phyloP scores from a whole-genome alignment of 352 stramenopile species.

The Pythium myriotylum region DNA sequence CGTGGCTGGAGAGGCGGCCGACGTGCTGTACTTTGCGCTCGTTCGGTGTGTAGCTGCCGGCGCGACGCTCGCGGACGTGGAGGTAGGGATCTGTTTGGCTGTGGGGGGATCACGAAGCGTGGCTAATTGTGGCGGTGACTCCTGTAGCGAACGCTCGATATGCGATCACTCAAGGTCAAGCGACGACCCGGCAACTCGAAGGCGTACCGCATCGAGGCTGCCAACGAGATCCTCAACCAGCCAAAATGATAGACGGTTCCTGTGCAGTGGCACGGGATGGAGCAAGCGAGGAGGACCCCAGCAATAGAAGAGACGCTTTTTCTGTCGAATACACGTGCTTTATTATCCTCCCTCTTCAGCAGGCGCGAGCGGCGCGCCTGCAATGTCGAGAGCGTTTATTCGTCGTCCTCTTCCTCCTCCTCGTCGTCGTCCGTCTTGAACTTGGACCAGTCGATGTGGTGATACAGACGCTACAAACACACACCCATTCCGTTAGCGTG shows the following conservation, averaged over 20 bases:
- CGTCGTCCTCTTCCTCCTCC: constrained; percentile 78
- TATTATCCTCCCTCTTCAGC: constrained; percentile 28
- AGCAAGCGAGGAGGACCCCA: too few species aligned
- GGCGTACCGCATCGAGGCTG: constrained; percentile 82
- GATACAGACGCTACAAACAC: constrained; percentile 82
- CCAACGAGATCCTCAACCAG: constrained; percentile 73
- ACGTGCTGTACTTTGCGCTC: constrained; percentile 98
- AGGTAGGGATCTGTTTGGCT: constrained; percentile 40
- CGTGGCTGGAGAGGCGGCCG: constrained; percentile 93
- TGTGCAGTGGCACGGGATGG: too few species aligned
- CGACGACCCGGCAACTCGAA: constrained; percentile 88
- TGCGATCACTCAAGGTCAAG: constrained; percentile 92
- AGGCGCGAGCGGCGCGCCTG: too few species aligned
- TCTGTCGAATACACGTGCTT: constrained; percentile 21
- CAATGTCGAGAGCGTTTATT: constrained; percentile 27
- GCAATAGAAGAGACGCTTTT: constrained; percentile 1
- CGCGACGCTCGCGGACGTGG: constrained; percentile 92
- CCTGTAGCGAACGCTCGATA: constrained; percentile 85
- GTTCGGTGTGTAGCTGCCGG: constrained; percentile 90
- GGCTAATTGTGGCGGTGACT: not conserved
- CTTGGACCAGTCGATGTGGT: constrained; percentile 88
- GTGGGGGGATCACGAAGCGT: not conserved
- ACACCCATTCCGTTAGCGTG: too few species aligned
- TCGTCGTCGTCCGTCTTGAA: constrained; percentile 83
- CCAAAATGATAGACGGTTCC: constrained; percentile 23